phyloP scores from a whole-genome alignment of 192 early-diverging fungal genomes.

The Backusella liffmaniae region DNA sequence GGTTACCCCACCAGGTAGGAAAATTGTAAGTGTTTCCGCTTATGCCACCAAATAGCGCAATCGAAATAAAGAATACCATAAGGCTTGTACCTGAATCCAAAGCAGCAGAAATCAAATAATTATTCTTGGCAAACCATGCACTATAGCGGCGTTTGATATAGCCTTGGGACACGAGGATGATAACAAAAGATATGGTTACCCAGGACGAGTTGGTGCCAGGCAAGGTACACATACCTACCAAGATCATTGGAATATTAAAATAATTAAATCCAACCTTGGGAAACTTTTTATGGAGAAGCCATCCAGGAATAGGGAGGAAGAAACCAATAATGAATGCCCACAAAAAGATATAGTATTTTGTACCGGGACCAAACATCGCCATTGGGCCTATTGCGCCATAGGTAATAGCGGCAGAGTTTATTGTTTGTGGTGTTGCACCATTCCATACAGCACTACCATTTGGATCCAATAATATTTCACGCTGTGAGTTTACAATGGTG shows the following conservation, averaged over 20 bases:
- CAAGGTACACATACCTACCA: slow-evolving; percentile 24
- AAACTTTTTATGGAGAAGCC: slow-evolving; percentile 39
- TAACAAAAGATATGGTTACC: slow-evolving; percentile 47
- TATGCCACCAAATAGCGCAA: slow-evolving; percentile 25
- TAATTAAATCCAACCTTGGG: slow-evolving; percentile 51
- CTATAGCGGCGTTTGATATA: slow-evolving; percentile 46
- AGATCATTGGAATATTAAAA: slow-evolving; percentile 47
- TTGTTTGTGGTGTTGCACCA: slow-evolving; percentile 39
- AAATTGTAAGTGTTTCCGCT: slow-evolving; percentile 24
- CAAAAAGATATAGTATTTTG: slow-evolving; percentile 44
- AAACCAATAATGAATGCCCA: slow-evolving; percentile 51
- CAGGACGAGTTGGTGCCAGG: slow-evolving; percentile 29
- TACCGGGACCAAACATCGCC: slow-evolving; percentile 47
- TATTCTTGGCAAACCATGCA: slow-evolving; percentile 62
- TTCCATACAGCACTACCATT: slow-evolving; percentile 42
- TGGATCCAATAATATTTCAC: slow-evolving; percentile 33
- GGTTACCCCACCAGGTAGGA: slow-evolving; percentile 39
- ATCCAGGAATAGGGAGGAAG: slow-evolving; percentile 48
- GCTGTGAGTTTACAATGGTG: slow-evolving; percentile 13
- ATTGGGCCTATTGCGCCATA: slow-evolving; percentile 65
- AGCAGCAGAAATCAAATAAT: slow-evolving; percentile 67
- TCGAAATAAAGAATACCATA: slow-evolving; percentile 40
- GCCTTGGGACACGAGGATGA: slow-evolving; percentile 48
- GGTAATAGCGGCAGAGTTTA: slow-evolving; percentile 59
- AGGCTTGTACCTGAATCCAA: slow-evolving; percentile 57